A percentile compares a stretch with the other conserved stretches of the same genome.
Evolutionary conservation across 495 filamentous ascomycete species (phyloP).

Genomic region (Chaetomium cochliodes): DNA sequence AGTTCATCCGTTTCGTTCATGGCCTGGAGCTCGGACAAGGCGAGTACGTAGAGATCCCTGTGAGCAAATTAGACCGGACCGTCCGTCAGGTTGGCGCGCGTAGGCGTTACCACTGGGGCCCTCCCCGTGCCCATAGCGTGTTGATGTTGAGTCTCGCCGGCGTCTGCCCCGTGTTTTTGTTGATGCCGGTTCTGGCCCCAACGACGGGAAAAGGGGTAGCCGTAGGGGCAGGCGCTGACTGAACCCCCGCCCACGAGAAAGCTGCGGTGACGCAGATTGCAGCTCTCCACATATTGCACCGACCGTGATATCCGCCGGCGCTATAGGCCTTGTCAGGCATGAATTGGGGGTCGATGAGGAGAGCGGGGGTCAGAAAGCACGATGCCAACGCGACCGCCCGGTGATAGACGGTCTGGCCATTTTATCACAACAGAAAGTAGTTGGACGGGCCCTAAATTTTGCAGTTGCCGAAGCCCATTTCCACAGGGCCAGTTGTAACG

Average conservation of each 20-base stretch:
- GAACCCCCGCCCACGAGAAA: conserved; percentile 17
- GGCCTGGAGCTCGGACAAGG: conserved; percentile 43
- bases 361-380: conserved; percentile 11
- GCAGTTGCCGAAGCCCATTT: neutral
- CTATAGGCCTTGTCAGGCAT: conserved; percentile 13
- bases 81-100: conserved; percentile 13
- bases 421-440: conserved; percentile 20
- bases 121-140: conserved; percentile 35
- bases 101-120: conserved; percentile 41
- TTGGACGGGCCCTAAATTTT: neutral
- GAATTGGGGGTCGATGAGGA: conserved; percentile 6
- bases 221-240: neutral
- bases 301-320: conserved; percentile 18
- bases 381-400: conserved; percentile 4
- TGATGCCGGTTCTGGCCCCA: conserved; percentile 41
- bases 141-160: conserved; percentile 44
- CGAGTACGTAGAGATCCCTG: conserved; percentile 50
- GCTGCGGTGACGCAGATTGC: conserved; percentile 17
- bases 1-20: conserved; percentile 41
- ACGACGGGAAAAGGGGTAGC: conserved; percentile 34
- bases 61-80: conserved; percentile 20
- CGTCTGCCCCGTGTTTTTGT: conserved; percentile 34
- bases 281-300: conserved; percentile 22
- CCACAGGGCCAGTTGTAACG: conserved; percentile 25
- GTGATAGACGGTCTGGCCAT: conserved; percentile 1